Conservation (phyloP, 2,329 filamentous ascomycete genomes). For the Alternaria triticina region DNA sequence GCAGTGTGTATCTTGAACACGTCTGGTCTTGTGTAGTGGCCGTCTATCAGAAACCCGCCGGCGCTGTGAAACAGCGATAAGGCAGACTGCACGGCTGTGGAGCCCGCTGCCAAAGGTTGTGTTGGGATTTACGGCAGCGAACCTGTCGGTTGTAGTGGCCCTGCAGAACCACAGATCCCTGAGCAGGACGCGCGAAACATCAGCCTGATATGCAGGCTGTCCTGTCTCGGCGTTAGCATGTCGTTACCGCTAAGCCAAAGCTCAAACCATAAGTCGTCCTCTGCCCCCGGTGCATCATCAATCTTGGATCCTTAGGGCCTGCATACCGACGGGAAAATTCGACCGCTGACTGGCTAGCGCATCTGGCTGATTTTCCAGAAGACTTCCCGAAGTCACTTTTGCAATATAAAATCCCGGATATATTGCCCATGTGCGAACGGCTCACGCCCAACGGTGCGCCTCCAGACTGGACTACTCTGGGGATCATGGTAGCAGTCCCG, state of each 20-base stretch:
- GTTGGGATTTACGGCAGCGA: conserved; percentile 29
- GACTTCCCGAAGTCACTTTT: conserved; percentile 15
- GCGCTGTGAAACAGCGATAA: conserved; percentile 49
- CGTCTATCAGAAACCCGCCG: conserved; percentile 37
- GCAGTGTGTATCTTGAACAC: conserved; percentile 26
- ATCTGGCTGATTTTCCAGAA: conserved; percentile 24
- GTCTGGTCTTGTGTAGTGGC: conserved; percentile 16
- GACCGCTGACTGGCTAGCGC: conserved; percentile 27
- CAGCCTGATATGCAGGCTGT: conserved; percentile 44
- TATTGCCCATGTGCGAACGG: conserved; percentile 26
- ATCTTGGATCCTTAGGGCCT: conserved; percentile 18
- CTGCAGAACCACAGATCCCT: conserved; percentile 33
- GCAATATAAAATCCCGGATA: conserved; percentile 28
- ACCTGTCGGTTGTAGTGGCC: conserved; percentile 29
- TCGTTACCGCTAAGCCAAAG: conserved; percentile 19
- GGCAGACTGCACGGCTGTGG: conserved; percentile 34
- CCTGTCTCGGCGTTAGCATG: conserved; percentile 27
- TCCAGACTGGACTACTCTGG: conserved; percentile 23
- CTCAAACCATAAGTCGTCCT: conserved; percentile 19
- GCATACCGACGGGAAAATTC: conserved; percentile 14
- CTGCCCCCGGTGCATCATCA: conserved; percentile 18
- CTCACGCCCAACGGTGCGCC: conserved; percentile 18
- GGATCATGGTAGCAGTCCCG: conserved; percentile 33
- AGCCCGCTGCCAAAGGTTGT: conserved; percentile 24
- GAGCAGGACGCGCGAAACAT: conserved; percentile 31